These are phyloP conservation scores for Myxozyma sirexii DNA, from an alignment of 805 yeast genomes.

Conservation along the genomic window DNA sequence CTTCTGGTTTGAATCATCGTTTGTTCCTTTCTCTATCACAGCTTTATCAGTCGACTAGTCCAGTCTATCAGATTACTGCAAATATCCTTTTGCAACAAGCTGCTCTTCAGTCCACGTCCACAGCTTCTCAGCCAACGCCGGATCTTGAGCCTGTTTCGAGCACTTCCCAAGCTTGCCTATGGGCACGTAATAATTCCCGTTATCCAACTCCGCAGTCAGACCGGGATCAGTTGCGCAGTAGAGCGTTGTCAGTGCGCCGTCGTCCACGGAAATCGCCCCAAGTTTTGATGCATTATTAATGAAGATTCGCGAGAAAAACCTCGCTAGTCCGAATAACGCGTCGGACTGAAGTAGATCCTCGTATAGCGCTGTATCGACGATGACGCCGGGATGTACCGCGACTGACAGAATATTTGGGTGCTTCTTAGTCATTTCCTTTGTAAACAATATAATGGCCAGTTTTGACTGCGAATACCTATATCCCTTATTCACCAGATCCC, in stretches of 20 bases:
- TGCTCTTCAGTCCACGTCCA: conserved; percentile 28
- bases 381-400: conserved; percentile 33
- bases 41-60: not conserved
- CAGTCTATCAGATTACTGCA: not conserved
- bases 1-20: too few relatives aligned
- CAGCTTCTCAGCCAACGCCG: conserved; percentile 14
- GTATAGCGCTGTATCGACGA: conserved; percentile 23
- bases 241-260: conserved; percentile 25
- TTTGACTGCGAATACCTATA: conserved; percentile 31
- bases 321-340: conserved; percentile 14
- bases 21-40: not conserved
- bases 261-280: conserved; percentile 22
- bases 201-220: conserved; percentile 18
- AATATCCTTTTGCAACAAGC: conserved; percentile 18
- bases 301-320: not conserved
- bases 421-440: conserved; percentile 25
- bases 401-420: conserved; percentile 25
- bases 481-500: conserved; percentile 13
- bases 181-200: conserved; percentile 24
- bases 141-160: conserved; percentile 6
- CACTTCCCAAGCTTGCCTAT: conserved; percentile 17
- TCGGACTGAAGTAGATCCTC: not conserved
- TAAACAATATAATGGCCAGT: conserved; percentile 25
- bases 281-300: not conserved
- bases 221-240: conserved; percentile 22